phyloP scores from a whole-genome alignment of 169 alveolate genomes.

The Plasmodium knowlesi region DNA sequence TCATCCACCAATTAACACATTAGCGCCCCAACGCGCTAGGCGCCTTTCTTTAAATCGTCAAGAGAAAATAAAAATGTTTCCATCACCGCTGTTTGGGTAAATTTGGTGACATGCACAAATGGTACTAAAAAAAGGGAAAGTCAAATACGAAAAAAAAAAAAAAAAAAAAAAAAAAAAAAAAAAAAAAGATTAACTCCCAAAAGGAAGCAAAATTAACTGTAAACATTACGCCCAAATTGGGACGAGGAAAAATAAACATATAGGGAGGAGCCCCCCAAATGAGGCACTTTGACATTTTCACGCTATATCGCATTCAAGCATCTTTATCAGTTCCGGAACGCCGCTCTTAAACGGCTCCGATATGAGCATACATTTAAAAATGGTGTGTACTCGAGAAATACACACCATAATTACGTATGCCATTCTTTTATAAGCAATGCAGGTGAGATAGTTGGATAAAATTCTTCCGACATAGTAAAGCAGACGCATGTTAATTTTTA shows the following conservation, averaged over 20 bases:
- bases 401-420: conserved; percentile 34
- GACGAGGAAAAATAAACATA: neutral
- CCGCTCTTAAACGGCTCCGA: conserved; percentile 58
- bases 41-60: neutral
- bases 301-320: neutral
- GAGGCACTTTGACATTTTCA: neutral
- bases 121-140: neutral
- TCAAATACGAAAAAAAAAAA: neutral
- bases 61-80: neutral
- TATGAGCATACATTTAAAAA: conserved; percentile 30
- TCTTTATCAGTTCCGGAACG: conserved; percentile 21
- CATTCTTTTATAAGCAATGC: conserved; percentile 59
- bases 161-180: neutral
- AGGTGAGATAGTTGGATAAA: conserved; percentile 61
- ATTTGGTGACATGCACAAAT: neutral
- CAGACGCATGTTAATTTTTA: conserved; percentile 41
- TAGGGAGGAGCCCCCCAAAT: neutral
- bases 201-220: neutral
- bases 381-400: conserved; percentile 39
- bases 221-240: neutral
- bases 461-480: conserved; percentile 65
- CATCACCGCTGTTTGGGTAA: neutral
- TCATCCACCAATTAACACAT: neutral
- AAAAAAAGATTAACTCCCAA: neutral
- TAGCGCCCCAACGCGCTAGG: neutral